Base-by-base conservation (phyloP, 176 grass and related monocot genomes). In the Echinochloa phyllopogon region DNA sequence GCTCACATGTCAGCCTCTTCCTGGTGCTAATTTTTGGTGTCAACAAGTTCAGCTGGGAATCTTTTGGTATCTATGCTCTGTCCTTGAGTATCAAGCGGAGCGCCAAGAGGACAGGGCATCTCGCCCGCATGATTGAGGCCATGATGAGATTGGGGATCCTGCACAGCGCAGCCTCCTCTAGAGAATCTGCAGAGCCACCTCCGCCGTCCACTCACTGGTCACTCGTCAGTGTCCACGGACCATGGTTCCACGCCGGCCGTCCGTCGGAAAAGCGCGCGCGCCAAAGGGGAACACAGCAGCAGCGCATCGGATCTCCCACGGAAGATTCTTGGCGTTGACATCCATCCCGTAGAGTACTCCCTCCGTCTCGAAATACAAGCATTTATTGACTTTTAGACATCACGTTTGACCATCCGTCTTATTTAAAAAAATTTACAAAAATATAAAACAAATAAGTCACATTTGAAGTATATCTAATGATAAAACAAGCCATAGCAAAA, bases 241-340 rank as follows among this genome's bases (percentile, higher is more conserved):
- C 18, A 56, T 10, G 11, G 56, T 18, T 18, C 38, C 42, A 16
- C 16, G 50, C 69, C 69, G 69, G 14, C 55, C 61, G 20, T 72
- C 65, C 40, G 21, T 74, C 27, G 14, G 2, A 24, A 61, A 68
- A 77, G 38, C 17, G 14, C 20, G 0, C 6, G 52, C 10, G n/a
- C 21, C 2, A 25, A 56, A 70, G 41, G 75, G 25, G 3, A 48
- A 69, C 0, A 25, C 14, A 43, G n/a, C 14, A 43, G n/a, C 23
- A 53, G 21, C 20, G 18, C 25, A 84, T 66, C 25, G 33, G 44
- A 37, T 51, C 81, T 78, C 63, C 12, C 6, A 3, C 0, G 33
- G 2, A 7, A 65, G 76, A 6, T 33, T 18, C 48, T 50, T 59
- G n/a, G 27, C 17, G 61, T 75, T 80, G 87, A 79, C 75, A 67